Conservation (phyloP, 148 eudicot species). For the Vaccinium darrowii region DNA sequence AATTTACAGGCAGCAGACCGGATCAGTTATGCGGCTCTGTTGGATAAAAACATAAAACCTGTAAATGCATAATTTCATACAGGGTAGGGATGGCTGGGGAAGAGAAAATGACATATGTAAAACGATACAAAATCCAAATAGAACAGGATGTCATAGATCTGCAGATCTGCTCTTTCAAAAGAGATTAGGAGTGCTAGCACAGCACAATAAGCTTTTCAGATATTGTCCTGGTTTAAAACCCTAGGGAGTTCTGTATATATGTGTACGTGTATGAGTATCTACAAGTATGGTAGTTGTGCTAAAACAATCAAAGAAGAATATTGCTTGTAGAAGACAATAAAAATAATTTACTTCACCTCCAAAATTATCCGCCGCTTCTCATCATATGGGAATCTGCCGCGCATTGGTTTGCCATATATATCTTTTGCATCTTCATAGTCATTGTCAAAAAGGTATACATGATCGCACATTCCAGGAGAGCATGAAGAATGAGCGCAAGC, state of each 20-base stretch:
- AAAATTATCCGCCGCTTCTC: conserved; percentile 67
- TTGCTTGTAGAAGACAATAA: neutral
- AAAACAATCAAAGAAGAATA: conserved; percentile 2
- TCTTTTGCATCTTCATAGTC: conserved; percentile 89
- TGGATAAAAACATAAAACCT: conserved; percentile 10
- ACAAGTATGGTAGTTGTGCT: neutral
- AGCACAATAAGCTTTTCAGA: neutral
- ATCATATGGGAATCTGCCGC: conserved; percentile 85
- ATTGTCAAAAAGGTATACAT: conserved; percentile 89
- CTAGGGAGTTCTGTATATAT: neutral
- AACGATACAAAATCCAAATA: neutral
- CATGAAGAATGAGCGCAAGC: conserved; percentile 68
- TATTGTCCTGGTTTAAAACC: conserved; percentile 1
- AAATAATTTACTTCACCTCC: conserved; percentile 49
- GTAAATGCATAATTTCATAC: neutral
- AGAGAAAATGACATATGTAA: neutral
- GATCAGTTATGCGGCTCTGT: neutral
- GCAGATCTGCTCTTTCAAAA: conserved; percentile 5
- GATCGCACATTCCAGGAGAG: conserved; percentile 77
- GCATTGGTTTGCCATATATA: conserved; percentile 70
- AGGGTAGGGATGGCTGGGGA: neutral
- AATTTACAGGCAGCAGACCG: neutral
- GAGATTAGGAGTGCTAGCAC: neutral
- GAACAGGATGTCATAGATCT: neutral
- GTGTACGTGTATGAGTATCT: neutral